Evolutionary conservation across 2,329 filamentous ascomycete genomes (phyloP), one percentile per base, ranked within the genome.

Genomic region (Helicocarpus griseus): DNA sequence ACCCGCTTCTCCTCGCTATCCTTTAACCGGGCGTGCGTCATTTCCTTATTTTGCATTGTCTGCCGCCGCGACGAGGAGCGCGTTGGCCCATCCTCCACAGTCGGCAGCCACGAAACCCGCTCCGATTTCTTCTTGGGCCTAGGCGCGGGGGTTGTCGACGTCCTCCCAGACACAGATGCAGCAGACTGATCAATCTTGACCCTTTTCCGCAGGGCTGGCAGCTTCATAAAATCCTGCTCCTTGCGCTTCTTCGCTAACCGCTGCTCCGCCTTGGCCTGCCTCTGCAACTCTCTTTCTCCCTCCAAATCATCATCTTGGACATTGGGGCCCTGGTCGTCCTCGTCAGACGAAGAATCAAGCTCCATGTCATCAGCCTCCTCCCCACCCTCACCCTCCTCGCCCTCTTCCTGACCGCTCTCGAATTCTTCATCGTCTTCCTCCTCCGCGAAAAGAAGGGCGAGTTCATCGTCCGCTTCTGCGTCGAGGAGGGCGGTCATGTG

Each of bases 281-380:
- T 84, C 69, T 93, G 83, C 50, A 98, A 68, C 69, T 95, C 89
- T 61, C 84, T 86, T 70, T 98, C 93, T 31, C 93, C 93, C 52
- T 88, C 87, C 4, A 93, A 68, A 39, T 95, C 88, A 58, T 93
- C 81, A 19, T 63, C 7, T 60, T 66, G 63, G 49, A 65, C 67
- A 53, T 67, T 67, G 1, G 85, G 76, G 48, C 82, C 75, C 68
- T 80, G 82, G 53, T 89, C 85, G 54, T 94, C 88, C 46, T 93
- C 88, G 44, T 89, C 86, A 0, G 83, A 87, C 0, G 88, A 94
- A 13, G 86, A 90, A 61, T 94, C 89, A 74, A 96, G 85, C 44
- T 87, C 83, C 58, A 87, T 83, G 64, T 96, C 91, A 1, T 85
- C 87, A 2, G 73, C 80, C 50, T 79, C 79, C 9, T 77, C 78